A percentile compares a stretch with the other conserved stretches of the same genome.
Evolutionary conservation across 2,329 filamentous ascomycete genomes (phyloP).

Genomic region (Albophoma yamanashiensis): DNA sequence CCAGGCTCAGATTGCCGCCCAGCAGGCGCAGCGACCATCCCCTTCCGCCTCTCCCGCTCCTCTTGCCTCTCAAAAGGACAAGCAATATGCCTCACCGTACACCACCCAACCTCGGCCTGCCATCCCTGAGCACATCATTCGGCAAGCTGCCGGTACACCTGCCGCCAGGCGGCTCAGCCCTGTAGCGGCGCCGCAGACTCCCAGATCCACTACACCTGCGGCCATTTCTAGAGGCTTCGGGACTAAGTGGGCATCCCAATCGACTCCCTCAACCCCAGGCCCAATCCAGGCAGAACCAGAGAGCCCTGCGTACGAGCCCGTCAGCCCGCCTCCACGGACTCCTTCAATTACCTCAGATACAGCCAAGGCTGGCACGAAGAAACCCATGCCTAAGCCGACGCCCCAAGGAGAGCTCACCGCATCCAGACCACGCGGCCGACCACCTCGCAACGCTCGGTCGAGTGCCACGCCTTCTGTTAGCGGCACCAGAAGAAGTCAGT

Average conservation of each 20-base stretch:
- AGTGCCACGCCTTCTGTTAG: conserved; percentile 24
- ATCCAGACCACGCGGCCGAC: conserved; percentile 22
- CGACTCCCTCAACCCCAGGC: conserved; percentile 47
- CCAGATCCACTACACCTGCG: conserved; percentile 16
- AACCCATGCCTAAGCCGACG: conserved; percentile 16
- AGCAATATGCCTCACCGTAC: conserved; percentile 15
- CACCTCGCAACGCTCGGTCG: conserved; percentile 22
- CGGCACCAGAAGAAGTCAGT: conserved; percentile 31
- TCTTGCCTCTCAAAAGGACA: conserved; percentile 16
- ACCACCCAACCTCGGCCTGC: conserved; percentile 22
- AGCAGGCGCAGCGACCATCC: conserved; percentile 13
- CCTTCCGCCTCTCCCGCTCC: conserved; percentile 13
- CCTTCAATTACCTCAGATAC: conserved; percentile 24
- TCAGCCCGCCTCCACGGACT: conserved; percentile 40
- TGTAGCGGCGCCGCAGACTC: conserved; percentile 23
- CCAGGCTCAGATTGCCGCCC: conserved; percentile 12
- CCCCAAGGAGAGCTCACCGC: conserved; percentile 13
- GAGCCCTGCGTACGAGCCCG: conserved; percentile 46
- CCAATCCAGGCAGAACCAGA: conserved; percentile 25
- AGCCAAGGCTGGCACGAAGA: conserved; percentile 17
- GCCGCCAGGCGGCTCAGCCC: conserved; percentile 18
- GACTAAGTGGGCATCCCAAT: conserved; percentile 48
- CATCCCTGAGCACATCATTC: conserved; percentile 29
- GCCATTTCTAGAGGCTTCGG: conserved; percentile 28
- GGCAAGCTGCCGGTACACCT: conserved; percentile 24